A percentile compares a stretch with the other conserved stretches of the same genome.
These are phyloP conservation scores for Fraxinus baroniana DNA, from an alignment of 305 asterid genomes.

Conservation along the genomic window DNA sequence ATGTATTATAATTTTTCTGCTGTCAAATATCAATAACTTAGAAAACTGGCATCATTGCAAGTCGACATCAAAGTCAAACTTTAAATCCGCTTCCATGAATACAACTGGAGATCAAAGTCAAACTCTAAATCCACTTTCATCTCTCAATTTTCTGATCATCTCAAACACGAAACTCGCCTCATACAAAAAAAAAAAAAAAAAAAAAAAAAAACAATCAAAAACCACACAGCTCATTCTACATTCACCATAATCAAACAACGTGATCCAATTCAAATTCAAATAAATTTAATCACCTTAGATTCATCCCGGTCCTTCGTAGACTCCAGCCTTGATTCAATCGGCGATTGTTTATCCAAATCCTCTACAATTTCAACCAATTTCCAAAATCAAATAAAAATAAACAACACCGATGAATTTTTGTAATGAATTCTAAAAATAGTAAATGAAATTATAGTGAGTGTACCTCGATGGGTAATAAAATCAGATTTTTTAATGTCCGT, in stretches of 20 bases:
- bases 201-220: neutral
- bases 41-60: neutral
- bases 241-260: constrained; percentile 22
- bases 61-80: constrained; percentile 23
- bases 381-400: constrained; percentile 9
- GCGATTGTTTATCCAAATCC: constrained; percentile 62
- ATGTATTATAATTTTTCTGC: neutral
- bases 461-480: constrained; percentile 59
- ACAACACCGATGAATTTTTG: constrained; percentile 16
- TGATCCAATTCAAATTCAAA: constrained; percentile 26
- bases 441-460: constrained; percentile 22
- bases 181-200: neutral
- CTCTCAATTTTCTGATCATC: constrained; percentile 19
- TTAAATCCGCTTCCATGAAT: constrained; percentile 26
- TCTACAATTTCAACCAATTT: constrained; percentile 27
- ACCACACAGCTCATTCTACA: constrained; percentile 24
- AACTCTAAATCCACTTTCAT: constrained; percentile 29
- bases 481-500: constrained; percentile 87
- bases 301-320: constrained; percentile 41
- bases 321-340: constrained; percentile 49
- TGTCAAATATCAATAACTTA: neutral
- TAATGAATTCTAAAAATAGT: constrained; percentile 38
- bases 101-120: constrained; percentile 16
- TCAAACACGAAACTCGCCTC: neutral
- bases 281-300: constrained; percentile 46